phyloP scores from a whole-genome alignment of 2,329 filamentous ascomycete species.

The Plectosphaerella cucumerina region DNA sequence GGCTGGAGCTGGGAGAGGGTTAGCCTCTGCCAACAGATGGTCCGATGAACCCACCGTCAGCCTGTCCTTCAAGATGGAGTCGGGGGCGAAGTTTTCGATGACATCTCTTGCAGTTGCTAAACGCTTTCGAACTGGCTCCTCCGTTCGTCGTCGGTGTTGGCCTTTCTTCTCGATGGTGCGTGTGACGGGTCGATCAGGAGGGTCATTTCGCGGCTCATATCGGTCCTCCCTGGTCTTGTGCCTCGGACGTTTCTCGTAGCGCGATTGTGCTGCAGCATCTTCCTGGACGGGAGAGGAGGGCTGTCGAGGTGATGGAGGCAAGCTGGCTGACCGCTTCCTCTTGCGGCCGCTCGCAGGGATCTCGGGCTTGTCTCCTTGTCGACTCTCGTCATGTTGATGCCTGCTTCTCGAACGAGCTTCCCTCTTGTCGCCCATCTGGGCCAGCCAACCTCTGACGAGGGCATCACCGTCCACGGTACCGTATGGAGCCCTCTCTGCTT shows the following conservation, averaged over 20 bases:
- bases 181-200: no score
- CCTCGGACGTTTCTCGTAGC: conserved; percentile 46
- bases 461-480: not conserved
- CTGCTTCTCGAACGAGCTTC: no score
- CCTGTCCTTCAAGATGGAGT: conserved; percentile 39
- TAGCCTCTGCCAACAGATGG: conserved; percentile 2
- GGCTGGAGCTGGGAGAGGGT: conserved; percentile 26
- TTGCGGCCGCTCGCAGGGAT: no score
- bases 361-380: no score
- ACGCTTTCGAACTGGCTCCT: conserved; percentile 16
- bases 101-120: conserved; percentile 39
- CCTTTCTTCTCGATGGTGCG: conserved; percentile 10
- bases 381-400: no score
- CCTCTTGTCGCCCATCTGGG: not conserved
- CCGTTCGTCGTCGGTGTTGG: conserved; percentile 13
- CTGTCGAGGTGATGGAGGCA: not conserved
- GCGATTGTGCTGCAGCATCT: conserved; percentile 23
- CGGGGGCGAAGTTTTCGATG: conserved; percentile 52
- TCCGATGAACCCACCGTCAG: conserved; percentile 24
- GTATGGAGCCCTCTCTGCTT: not conserved
- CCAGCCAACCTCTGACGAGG: not conserved
- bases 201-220: conserved; percentile 35
- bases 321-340: no score
- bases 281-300: not conserved
- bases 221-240: conserved; percentile 52